Evolutionary conservation across 139 green algal species (phyloP), one percentile per base, ranked within the genome.

Genomic region (Chlorella sp.): DNA sequence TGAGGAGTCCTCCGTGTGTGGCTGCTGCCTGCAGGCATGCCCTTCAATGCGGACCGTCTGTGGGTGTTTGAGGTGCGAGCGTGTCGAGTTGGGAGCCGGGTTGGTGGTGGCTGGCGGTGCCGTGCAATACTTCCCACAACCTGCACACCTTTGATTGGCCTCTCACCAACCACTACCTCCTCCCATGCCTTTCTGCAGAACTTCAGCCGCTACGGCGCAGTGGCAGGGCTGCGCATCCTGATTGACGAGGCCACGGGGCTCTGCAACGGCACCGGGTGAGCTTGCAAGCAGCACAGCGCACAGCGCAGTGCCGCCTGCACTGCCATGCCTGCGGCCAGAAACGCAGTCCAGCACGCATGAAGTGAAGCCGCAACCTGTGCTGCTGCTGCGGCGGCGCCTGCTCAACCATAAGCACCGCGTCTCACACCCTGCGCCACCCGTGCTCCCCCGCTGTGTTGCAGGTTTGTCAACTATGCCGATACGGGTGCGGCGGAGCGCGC

Each of bases 21-120:
- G n/a, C n/a, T n/a, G n/a, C n/a, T n/a, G n/a, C n/a, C 36, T 54
- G 26, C 80, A 72, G 81, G 83, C 51, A 70, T 90, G 34, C 87
- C 87, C 30, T 1, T 13, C 5, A 79, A 40, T 24, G 77, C 87
- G 3, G 87, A 90, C 81, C 73, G 87, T 8, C 80, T 90, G n/a
- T 90, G 87, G 87, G 5, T 90, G 65, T 90, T 84, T 62, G 87
- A 90, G n/a, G n/a, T n/a, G n/a, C n/a, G n/a, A n/a, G n/a, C n/a
- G n/a, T n/a, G n/a, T n/a, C n/a, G n/a, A n/a, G n/a, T n/a, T n/a
- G n/a, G n/a, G n/a, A n/a, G n/a, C n/a, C n/a, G n/a, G n/a, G n/a
- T n/a, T n/a, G n/a, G n/a, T n/a, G n/a, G n/a, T n/a, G n/a, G n/a
- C n/a, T n/a, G n/a, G n/a, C n/a, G n/a, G n/a, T n/a, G n/a, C n/a